Evolutionary conservation across 2,329 filamentous ascomycete genomes (phyloP), one percentile per base, ranked within the genome.

Genomic region (Trichoderma hamatum): DNA sequence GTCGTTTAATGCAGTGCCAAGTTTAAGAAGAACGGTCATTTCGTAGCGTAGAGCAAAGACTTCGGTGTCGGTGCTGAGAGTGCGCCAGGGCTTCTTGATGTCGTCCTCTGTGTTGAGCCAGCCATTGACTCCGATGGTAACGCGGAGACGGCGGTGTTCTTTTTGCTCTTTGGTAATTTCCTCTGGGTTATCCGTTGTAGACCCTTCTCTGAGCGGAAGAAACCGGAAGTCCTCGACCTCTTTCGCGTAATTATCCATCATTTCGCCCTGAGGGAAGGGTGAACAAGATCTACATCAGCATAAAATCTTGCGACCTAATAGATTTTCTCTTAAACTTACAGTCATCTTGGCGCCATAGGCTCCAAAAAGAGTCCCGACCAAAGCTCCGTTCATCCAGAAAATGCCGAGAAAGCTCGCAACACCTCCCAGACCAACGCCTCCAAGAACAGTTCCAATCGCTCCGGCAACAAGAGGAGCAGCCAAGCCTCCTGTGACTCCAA

Each of bases 401-500:
- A 94, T 89, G 0, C 94, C 94, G 3, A 97, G 81, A 74, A 97
- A 96, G 52, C 91, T 92, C 3, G 93, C 94, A 2, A 96, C 92
- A 0, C 93, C 92, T 26, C 93, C 94, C 0, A 97, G 83, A 0
- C 94, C 94, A 1, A 97, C 85, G 0, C 92, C 92, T 16, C 93
- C 92, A 87, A 97, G 92, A 2, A 97, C 84, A 0, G 90, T 90
- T 2, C 94, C 94, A 16, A 97, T 85, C 0, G 93, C 93, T 4
- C 93, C 94, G 4, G 94, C 94, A 16, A 97, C 90, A 0, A 97
- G 83, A 0, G 94, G 94, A 0, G 94, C 94, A 1, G 94, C 94
- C n/a, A 97, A 84, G 2, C 94, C 94, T 21, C 94, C 94, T 0
- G 94, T 97, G 3, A 97, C 87, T 6, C 94, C 94, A n/a, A 97